Conservation (phyloP, 108 stramenopile species). For the Nitzschia inconspicua region DNA sequence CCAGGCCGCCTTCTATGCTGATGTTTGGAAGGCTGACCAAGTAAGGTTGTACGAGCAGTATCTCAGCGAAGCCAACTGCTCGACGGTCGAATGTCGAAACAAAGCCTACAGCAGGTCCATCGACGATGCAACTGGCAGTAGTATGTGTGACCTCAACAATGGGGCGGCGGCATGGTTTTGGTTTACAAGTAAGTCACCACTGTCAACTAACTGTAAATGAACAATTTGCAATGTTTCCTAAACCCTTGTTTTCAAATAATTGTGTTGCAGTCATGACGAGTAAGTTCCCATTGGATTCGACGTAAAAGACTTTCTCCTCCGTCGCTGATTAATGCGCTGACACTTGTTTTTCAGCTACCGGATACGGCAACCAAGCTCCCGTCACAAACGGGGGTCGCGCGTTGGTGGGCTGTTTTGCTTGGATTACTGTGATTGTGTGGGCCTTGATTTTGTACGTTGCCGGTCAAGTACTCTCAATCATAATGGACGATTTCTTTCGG, state of each 20-base stretch:
- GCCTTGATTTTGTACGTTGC: slow-evolving; percentile 33
- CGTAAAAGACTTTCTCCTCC: too few relatives aligned
- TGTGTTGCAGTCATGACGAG: too few relatives aligned
- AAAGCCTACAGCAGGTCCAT: slow-evolving; percentile 3
- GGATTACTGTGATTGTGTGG: slow-evolving; percentile 42
- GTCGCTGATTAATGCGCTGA: neutral
- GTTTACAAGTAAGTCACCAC: too few relatives aligned
- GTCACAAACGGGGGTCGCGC: slow-evolving; percentile 31
- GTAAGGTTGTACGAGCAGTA: slow-evolving; percentile 14
- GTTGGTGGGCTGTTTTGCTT: slow-evolving; percentile 42
- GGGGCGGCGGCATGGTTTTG: slow-evolving; percentile 38
- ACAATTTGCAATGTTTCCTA: too few relatives aligned
- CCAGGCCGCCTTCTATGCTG: slow-evolving; percentile 16
- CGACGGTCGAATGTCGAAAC: neutral
- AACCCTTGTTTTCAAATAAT: too few relatives aligned
- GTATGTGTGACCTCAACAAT: slow-evolving; percentile 22
- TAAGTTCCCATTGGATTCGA: too few relatives aligned
- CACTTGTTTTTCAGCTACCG: slow-evolving; percentile 15
- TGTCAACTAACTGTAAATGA: too few relatives aligned
- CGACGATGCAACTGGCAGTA: slow-evolving; percentile 34
- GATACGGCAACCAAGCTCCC: slow-evolving; percentile 60
- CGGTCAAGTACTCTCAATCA: slow-evolving; percentile 34
- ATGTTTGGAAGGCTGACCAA: slow-evolving; percentile 11
- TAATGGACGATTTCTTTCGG: slow-evolving; percentile 34
- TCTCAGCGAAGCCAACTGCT: neutral